Evolutionary conservation across 305 asterid species (phyloP).

Genomic region (Plantago coronopus): DNA sequence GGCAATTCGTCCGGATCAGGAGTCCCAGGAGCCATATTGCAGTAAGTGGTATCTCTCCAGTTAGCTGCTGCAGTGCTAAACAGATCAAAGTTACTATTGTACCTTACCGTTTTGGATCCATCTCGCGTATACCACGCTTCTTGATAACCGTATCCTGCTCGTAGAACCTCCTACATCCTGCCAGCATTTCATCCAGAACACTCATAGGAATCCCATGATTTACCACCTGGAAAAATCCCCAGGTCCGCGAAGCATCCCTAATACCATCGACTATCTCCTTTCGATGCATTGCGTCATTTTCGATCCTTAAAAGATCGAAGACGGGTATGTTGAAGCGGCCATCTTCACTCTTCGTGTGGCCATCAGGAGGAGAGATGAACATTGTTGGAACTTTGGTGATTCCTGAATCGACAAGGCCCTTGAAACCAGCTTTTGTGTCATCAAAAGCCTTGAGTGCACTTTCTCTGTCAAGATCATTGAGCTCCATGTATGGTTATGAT

Average conservation of each 20-base stretch:
- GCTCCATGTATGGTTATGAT: no score
- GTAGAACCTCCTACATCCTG: conserved; percentile 17
- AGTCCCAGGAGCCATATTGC: conserved; percentile 24
- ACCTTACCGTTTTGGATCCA: conserved; percentile 12
- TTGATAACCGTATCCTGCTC: conserved; percentile 23
- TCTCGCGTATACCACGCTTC: conserved; percentile 31
- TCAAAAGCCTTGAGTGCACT: conserved; percentile 33
- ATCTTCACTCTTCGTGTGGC: no score
- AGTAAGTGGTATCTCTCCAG: conserved; percentile 32
- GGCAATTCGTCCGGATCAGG: no score
- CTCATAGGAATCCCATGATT: conserved; percentile 26
- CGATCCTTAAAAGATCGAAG: conserved; percentile 13
- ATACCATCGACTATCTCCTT: conserved; percentile 13
- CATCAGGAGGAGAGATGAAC: conserved; percentile 25
- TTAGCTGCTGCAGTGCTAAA: conserved; percentile 9
- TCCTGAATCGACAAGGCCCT: conserved; percentile 34
- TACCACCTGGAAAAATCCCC: conserved; percentile 33
- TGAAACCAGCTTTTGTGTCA: conserved; percentile 36
- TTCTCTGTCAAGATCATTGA: no score
- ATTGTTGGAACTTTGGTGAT: conserved; percentile 17
- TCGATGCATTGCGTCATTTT: neutral
- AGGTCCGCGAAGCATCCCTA: conserved; percentile 17
- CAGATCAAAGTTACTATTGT: conserved; percentile 27
- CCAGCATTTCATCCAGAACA: conserved; percentile 6
- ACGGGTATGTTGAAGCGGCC: no score